These are phyloP conservation scores for Pichia occidentalis DNA, from an alignment of 805 yeast species.

Conservation along the genomic window DNA sequence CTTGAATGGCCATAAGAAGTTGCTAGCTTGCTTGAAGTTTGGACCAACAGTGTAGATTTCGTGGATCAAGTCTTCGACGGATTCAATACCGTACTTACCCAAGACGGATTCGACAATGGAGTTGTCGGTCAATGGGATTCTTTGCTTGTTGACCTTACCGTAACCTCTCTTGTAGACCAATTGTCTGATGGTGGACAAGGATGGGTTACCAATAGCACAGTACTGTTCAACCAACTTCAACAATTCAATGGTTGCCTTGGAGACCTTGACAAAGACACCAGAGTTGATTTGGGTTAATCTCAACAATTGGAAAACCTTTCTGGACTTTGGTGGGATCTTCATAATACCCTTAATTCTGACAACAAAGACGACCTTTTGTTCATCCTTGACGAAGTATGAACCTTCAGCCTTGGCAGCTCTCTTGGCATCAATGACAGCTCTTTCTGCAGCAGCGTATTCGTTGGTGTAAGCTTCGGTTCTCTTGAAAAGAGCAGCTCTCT, in stretches of 20 bases:
- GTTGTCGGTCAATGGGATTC: conserved; percentile 86
- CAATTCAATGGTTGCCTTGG: conserved; percentile 92
- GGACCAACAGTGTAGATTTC: conserved; percentile 96
- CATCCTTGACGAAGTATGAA: conserved; percentile 92
- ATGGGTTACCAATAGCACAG: conserved; percentile 97
- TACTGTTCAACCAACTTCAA: conserved; percentile 93
- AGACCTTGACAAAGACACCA: conserved; percentile 90
- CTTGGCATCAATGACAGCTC: conserved; percentile 78
- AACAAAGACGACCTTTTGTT: conserved; percentile 89
- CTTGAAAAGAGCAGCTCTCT: conserved; percentile 51
- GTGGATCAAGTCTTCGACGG: conserved; percentile 91
- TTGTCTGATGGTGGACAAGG: conserved; percentile 83
- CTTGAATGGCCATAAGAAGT: conserved; percentile 98
- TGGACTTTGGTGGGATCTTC: conserved; percentile 98
- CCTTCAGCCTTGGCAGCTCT: conserved; percentile 93
- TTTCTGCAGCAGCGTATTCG: conserved; percentile 91
- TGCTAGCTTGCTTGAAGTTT: conserved; percentile 97
- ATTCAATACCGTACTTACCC: conserved; percentile 89
- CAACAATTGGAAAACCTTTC: conserved; percentile 93
- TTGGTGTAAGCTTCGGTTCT: conserved; percentile 95
- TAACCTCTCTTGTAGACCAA: conserved; percentile 95
- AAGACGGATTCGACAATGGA: conserved; percentile 78
- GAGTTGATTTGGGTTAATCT: conserved; percentile 91
- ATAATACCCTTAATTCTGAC: conserved; percentile 99
- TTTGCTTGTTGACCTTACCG: conserved; percentile 96